Base-by-base conservation (phyloP, 441 rosid species). In the Theobroma grandiflorum region DNA sequence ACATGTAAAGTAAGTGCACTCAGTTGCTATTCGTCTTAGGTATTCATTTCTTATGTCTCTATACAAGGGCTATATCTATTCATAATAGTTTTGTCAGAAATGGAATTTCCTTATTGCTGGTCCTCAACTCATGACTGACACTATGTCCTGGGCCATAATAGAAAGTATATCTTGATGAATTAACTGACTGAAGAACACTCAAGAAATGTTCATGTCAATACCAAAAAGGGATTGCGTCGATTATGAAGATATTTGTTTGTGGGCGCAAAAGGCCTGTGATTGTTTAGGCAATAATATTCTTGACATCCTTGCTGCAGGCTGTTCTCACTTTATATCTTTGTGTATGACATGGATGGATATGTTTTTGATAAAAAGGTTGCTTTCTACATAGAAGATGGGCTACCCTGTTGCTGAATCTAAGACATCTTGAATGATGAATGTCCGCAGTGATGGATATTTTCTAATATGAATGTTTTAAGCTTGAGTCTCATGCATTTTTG, bases 1-100 rank as follows among this genome's bases (percentile, higher is more conserved):
- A 97, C 95, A 70, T 79, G 81, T 70, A 87, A 90, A 89, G 98
- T 97, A 86, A 89, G 85, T 82, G 81, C 35, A 59, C 26, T 50
- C 55, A 42, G 12, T 76, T 72, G 42, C 63, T 73, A 57, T 75
- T 74, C 61, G 64, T 75, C 59, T 63, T 62, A 16, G 8, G 57
- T 68, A 43, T 62, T 33, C 11, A 15, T 20, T 49, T 15, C 64
- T 66, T 15, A 16, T 53, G 52, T 70, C 72, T 38, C 72, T 52
- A 18, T 14, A 40, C 35, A 65, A 2, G 31, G 33, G 49, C 58
- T 18, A 22, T 58, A 42, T 20, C 18, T 50, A 40, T 50, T 66
- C 53, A 16, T 49, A 20, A 33, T 45, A 22, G 37, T 57, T 67
- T 53, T 43, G 43, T 68, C 49, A 1, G 8, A 74, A 50, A 45